Evolutionary conservation across 495 filamentous ascomycete species (phyloP).

Genomic region (Hypoxylon perforatum): DNA sequence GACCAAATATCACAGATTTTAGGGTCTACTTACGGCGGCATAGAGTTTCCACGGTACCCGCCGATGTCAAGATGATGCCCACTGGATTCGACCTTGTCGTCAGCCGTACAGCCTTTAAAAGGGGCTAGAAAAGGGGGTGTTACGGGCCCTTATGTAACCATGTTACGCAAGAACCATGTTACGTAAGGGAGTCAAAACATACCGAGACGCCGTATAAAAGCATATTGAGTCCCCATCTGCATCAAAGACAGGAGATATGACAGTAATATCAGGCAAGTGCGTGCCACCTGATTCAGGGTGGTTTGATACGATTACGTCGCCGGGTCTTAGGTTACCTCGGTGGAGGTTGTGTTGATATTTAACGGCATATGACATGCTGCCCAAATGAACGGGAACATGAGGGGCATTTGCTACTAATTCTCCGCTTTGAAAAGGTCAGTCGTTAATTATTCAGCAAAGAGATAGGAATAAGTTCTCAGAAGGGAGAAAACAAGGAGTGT

Average conservation of each 20-base stretch:
- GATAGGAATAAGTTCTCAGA: too few relatives aligned
- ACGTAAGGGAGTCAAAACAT: not conserved
- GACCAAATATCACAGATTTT: not conserved
- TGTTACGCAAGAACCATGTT: too few relatives aligned
- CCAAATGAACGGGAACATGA: slow-evolving; percentile 93
- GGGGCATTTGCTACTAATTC: slow-evolving; percentile 95
- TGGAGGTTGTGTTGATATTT: slow-evolving; percentile 92
- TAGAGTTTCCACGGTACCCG: slow-evolving; percentile 87
- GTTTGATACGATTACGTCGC: slow-evolving; percentile 95
- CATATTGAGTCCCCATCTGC: slow-evolving; percentile 82
- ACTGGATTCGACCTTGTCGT: slow-evolving; percentile 62
- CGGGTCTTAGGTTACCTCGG: slow-evolving; percentile 84
- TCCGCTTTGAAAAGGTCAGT: slow-evolving; percentile 52
- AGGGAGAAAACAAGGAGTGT: too few relatives aligned
- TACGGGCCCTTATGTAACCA: too few relatives aligned
- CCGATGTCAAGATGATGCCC: slow-evolving; percentile 98
- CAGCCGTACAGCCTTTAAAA: too few relatives aligned
- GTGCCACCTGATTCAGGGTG: slow-evolving; percentile 91
- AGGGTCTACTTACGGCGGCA: slow-evolving; percentile 79
- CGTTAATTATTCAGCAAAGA: too few relatives aligned
- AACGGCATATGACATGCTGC: slow-evolving; percentile 88
- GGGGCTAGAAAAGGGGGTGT: too few relatives aligned
- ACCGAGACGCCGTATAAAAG: slow-evolving; percentile 82
- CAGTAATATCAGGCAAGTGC: slow-evolving; percentile 88
- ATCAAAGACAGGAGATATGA: slow-evolving; percentile 90